Evolutionary conservation across 176 grass and related monocot species (phyloP).

Genomic region (Luzula sylvatica): DNA sequence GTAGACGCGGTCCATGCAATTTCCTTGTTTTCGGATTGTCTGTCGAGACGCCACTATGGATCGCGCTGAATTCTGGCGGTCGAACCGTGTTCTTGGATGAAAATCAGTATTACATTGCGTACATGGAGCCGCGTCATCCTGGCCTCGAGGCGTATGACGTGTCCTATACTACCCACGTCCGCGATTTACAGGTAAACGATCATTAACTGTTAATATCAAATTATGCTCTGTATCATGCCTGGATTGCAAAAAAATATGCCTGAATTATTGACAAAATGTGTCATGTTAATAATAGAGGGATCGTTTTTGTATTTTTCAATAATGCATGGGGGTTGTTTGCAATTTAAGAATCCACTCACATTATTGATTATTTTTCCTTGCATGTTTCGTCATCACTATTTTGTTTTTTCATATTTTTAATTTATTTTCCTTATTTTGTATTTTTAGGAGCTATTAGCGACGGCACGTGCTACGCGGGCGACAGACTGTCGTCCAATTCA

Average conservation of each 20-base stretch:
- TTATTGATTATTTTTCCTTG: no score
- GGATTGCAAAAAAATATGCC: no score
- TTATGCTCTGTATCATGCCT: no score
- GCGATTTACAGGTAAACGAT: constrained; percentile 24
- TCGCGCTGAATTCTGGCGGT: constrained; percentile 85
- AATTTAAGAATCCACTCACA: no score
- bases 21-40: constrained; percentile 61
- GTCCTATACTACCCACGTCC: constrained; percentile 46
- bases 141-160: constrained; percentile 92
- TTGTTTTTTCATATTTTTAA: no score
- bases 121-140: constrained; percentile 62
- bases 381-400: no score
- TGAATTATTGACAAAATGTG: no score
- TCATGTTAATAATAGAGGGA: no score
- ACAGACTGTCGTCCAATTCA: constrained; percentile 64
- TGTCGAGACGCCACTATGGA: constrained; percentile 53
- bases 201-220: not conserved
- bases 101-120: constrained; percentile 98
- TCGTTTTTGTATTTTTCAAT: no score
- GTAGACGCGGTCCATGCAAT: constrained; percentile 46
- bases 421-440: no score
- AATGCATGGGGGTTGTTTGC: no score
- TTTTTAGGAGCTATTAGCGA: constrained; percentile 37
- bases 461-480: constrained; percentile 20
- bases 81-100: constrained; percentile 91